These are phyloP conservation scores for Phytophthora colocasiae DNA, from an alignment of 352 stramenopile genomes.

Conservation along the genomic window DNA sequence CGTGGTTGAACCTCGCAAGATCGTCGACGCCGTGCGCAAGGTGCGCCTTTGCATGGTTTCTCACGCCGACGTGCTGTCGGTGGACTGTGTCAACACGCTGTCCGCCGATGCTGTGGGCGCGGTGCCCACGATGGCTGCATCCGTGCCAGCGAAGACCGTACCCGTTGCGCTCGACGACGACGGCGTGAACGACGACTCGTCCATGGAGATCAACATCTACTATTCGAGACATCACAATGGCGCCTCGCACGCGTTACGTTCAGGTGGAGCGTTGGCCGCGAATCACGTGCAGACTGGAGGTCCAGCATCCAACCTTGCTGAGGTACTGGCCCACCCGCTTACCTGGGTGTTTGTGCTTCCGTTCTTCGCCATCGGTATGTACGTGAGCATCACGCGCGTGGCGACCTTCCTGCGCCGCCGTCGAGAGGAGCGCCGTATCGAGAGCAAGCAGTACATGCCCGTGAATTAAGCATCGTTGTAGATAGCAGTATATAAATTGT, in stretches of 20 bases:
- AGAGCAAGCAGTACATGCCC: constrained; percentile 74
- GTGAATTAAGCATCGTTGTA: constrained; percentile 45
- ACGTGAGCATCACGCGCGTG: constrained; percentile 49
- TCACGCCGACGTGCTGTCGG: constrained; percentile 62
- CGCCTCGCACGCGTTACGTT: constrained; percentile 39
- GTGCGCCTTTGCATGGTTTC: constrained; percentile 61
- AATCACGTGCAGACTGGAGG: constrained; percentile 40
- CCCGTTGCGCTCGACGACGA: constrained; percentile 15
- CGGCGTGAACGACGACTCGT: constrained; percentile 52
- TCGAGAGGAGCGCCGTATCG: constrained; percentile 67
- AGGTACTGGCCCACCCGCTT: constrained; percentile 37
- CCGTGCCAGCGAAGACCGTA: constrained; percentile 18
- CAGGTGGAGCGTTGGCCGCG: constrained; percentile 24
- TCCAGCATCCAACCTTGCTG: constrained; percentile 24
- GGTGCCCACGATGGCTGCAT: constrained; percentile 25
- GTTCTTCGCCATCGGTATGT: constrained; percentile 71
- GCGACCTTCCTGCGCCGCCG: constrained; percentile 59
- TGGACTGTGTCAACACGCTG: constrained; percentile 55
- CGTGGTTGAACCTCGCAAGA: constrained; percentile 39
- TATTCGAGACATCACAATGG: constrained; percentile 61
- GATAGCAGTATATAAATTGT: constrained; percentile 21
- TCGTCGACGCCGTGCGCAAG: constrained; percentile 51
- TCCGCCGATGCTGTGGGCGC: constrained; percentile 31
- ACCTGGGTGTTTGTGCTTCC: constrained; percentile 67
- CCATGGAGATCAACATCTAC: constrained; percentile 65